Evolutionary conservation across 2,329 filamentous ascomycete species (phyloP).

Genomic region (Fusarium guadeloupense): DNA sequence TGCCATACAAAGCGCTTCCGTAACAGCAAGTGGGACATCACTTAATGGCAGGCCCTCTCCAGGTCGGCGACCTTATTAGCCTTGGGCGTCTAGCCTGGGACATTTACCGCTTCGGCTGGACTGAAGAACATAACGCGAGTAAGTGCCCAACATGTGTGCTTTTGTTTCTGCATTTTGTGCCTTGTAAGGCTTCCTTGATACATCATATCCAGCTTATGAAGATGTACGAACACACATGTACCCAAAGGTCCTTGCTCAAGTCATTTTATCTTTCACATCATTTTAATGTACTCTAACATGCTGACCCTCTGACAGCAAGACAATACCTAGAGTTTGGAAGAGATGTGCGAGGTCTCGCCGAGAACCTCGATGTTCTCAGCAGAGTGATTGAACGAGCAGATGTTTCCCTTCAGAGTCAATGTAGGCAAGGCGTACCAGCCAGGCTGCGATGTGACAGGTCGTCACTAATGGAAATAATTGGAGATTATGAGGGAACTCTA

Average conservation of each 20-base stretch:
- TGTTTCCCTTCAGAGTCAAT: conserved; percentile 39
- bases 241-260: background rate
- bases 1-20: conserved; percentile 4
- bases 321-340: conserved; percentile 48
- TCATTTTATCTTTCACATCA: background rate
- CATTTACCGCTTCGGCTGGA: conserved; percentile 46
- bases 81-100: conserved; percentile 48
- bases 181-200: conserved; percentile 29
- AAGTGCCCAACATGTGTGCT: conserved; percentile 28
- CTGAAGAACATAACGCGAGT: conserved; percentile 48
- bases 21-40: conserved; percentile 6
- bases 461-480: conserved; percentile 43
- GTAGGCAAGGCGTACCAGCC: conserved; percentile 33
- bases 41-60: conserved; percentile 41
- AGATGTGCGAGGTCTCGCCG: conserved; percentile 45
- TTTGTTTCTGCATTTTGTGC: conserved; percentile 2
- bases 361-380: conserved; percentile 46
- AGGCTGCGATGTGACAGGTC: conserved; percentile 37
- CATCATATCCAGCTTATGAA: background rate
- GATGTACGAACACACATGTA: background rate
- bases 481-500: conserved; percentile 46
- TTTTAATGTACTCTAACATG: background rate
- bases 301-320: conserved; percentile 35
- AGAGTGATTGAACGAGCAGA: conserved; percentile 44
- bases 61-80: conserved; percentile 47